These are phyloP conservation scores for Ustilago loliicola DNA, from an alignment of 1,284 basidiomycete species.

Conservation along the genomic window DNA sequence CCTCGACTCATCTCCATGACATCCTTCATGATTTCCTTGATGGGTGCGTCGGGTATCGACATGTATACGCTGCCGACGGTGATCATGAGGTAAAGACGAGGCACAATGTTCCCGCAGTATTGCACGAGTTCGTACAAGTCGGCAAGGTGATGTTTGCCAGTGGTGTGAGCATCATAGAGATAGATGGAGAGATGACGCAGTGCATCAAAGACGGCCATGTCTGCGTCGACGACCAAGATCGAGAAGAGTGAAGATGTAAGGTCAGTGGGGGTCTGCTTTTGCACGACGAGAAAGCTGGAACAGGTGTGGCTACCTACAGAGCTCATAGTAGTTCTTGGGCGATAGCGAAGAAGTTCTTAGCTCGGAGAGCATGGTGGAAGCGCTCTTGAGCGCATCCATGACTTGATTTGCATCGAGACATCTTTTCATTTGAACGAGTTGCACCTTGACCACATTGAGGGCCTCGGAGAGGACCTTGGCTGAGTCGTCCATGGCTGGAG, in stretches of 20 bases:
- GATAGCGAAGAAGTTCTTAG: constrained; percentile 65
- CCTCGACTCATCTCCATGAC: constrained; percentile 70
- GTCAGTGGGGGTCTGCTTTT: constrained; percentile 7
- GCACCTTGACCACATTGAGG: constrained; percentile 68
- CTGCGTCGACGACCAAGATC: constrained; percentile 18
- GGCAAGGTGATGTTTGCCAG: constrained; percentile 68
- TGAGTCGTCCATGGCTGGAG: constrained; percentile 66
- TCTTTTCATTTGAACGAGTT: constrained; percentile 68
- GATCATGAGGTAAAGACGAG: constrained; percentile 70
- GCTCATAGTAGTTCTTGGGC: constrained; percentile 69
- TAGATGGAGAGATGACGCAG: constrained; percentile 68
- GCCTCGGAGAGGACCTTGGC: constrained; percentile 67
- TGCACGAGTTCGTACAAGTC: constrained; percentile 70
- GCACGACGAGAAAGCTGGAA: neutral
- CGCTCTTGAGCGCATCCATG: constrained; percentile 70
- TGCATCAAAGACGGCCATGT: constrained; percentile 70
- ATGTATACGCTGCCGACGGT: constrained; percentile 70
- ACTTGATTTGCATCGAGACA: constrained; percentile 68
- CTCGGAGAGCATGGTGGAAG: constrained; percentile 68
- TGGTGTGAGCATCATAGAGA: constrained; percentile 67
- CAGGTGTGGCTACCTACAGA: constrained; percentile 50
- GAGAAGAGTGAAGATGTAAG: neutral
- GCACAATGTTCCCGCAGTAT: constrained; percentile 70
- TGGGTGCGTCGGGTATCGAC: constrained; percentile 69
- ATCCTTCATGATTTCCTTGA: constrained; percentile 71